Conservation (phyloP, 2,329 filamentous ascomycete species). For the Ascochyta lentis region DNA sequence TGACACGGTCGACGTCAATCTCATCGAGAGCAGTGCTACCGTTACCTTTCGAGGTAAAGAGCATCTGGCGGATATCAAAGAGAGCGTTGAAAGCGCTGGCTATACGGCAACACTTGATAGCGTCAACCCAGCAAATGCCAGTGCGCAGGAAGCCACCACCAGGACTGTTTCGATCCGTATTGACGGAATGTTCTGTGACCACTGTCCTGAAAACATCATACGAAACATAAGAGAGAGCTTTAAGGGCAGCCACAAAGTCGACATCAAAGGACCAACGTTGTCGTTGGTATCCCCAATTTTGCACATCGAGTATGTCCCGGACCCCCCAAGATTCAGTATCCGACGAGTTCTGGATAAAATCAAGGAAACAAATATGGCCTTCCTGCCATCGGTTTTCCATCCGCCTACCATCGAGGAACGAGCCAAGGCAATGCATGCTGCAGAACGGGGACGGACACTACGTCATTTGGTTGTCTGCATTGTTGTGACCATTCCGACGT, state of each 20-base stretch:
- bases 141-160: slow-evolving; percentile 23
- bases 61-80: slow-evolving; percentile 54
- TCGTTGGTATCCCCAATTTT: slow-evolving; percentile 68
- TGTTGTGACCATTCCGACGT: slow-evolving; percentile 77
- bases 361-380: slow-evolving; percentile 67
- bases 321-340: slow-evolving; percentile 73
- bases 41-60: slow-evolving; percentile 58
- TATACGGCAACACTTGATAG: slow-evolving; percentile 51
- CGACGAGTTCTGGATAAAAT: slow-evolving; percentile 75
- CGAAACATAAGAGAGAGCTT: slow-evolving; percentile 61
- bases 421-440: slow-evolving; percentile 72
- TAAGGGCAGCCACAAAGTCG: slow-evolving; percentile 49
- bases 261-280: slow-evolving; percentile 63
- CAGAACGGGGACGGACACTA: slow-evolving; percentile 72
- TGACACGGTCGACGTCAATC: slow-evolving; percentile 56
- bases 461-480: slow-evolving; percentile 74
- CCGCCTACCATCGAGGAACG: slow-evolving; percentile 84
- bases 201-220: slow-evolving; percentile 59
- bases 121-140: slow-evolving; percentile 27
- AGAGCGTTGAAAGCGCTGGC: slow-evolving; percentile 58
- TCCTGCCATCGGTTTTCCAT: slow-evolving; percentile 75
- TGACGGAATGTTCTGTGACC: slow-evolving; percentile 55
- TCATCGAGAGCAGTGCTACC: slow-evolving; percentile 58
- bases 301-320: slow-evolving; percentile 72
- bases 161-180: slow-evolving; percentile 47